Evolutionary conservation across 768 basidiomycete species (phyloP).

Genomic region (Mycena belliarum): DNA sequence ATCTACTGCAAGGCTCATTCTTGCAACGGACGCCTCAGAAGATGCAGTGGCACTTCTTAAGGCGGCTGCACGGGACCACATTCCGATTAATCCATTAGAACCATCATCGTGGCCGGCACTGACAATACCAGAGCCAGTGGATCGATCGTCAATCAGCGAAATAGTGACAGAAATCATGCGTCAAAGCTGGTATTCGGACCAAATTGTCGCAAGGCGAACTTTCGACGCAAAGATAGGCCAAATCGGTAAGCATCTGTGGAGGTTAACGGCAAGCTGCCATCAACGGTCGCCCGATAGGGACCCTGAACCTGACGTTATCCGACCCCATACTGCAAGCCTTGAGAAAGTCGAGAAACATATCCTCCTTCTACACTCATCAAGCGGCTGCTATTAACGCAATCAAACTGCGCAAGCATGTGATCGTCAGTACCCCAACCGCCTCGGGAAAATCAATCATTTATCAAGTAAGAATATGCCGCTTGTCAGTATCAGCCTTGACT

Average conservation of each 20-base stretch:
- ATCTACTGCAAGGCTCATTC: constrained; percentile 52
- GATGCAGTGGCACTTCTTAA: constrained; percentile 67
- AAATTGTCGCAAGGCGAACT: constrained; percentile 61
- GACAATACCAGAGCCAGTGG: constrained; percentile 40
- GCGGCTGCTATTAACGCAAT: constrained; percentile 70
- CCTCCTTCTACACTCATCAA: constrained; percentile 69
- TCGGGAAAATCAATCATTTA: constrained; percentile 90
- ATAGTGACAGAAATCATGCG: constrained; percentile 59
- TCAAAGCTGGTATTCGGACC: constrained; percentile 67
- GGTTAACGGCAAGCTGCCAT: not conserved
- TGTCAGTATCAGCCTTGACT: not conserved
- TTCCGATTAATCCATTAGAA: constrained; percentile 63
- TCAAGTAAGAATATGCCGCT: constrained; percentile 58
- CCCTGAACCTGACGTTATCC: constrained; percentile 60
- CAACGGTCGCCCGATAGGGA: not conserved
- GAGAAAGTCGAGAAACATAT: constrained; percentile 57
- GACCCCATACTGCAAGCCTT: constrained; percentile 56
- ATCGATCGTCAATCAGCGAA: constrained; percentile 57
- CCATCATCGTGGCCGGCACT: constrained; percentile 21
- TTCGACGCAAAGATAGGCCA: constrained; percentile 53
- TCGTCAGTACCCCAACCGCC: constrained; percentile 89
- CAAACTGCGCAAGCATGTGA: constrained; percentile 53
- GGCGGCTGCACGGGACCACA: constrained; percentile 65
- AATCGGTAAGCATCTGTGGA: constrained; percentile 43
- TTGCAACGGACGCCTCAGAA: constrained; percentile 49